Base-by-base conservation (phyloP, 2,329 filamentous ascomycete genomes). In the Magnaporthiopsis incrustans region DNA sequence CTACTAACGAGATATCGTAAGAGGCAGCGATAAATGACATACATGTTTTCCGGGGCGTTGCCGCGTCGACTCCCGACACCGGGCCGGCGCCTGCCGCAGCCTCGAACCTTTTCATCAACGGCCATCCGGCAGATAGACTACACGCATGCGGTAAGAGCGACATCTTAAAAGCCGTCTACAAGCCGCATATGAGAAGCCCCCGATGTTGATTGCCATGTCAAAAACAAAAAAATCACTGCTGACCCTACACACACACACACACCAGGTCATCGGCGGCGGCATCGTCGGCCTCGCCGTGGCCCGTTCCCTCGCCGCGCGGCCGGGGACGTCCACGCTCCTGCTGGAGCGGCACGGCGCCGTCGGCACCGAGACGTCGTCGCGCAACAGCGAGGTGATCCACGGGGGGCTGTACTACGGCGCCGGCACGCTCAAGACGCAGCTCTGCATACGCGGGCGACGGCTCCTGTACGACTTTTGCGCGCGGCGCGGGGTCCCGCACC, bases 371-470 rank as follows among this genome's bases (percentile, higher is more conserved):
- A 97, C 92, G 0, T 93, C 89, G 67, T 91, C 89, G 68, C 88
- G 93, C 69, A 97, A 97, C 79, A 94, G 90, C 72, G 93, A 98
- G 83, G 94, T 98, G 64, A 96, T 99, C 70, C 95, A 99, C 75
- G 95, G 91, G 1, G 95, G 95, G 18, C 83, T 98, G 67, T 98
- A 97, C 82, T 97, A 97, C 76, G 91, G 90, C 22, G 73, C 81
- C 7, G 76, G 78, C 57, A 89, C 87, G 1, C 85, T 97, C 63
- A 99, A 99, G 77, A 92, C 93, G 1, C 78, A 78, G 22, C 85
- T 99, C 15, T 99, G 95, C 77, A 81, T 97, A 67, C 79, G 81
- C 38, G 95, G 95, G 66, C 88, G 88, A 69, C 73, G 88, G 38
- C 80, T 92, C 73, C 80, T 98, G 65, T 99, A 99, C 77, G 82